These are phyloP conservation scores for Lentinula edodes DNA, from an alignment of 768 basidiomycete species.

Conservation along the genomic window DNA sequence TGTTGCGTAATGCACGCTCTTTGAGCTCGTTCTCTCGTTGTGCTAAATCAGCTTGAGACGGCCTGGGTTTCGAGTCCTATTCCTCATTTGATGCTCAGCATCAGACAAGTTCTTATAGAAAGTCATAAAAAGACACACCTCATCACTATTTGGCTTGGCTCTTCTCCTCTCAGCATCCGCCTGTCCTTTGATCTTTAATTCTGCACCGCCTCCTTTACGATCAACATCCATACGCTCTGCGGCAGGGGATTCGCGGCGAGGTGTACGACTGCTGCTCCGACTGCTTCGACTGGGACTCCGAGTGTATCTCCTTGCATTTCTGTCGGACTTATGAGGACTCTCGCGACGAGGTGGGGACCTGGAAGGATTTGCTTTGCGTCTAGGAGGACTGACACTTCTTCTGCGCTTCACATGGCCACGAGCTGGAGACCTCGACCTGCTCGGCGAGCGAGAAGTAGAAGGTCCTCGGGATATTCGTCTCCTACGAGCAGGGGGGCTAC, in stretches of 20 bases:
- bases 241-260: slow-evolving; percentile 17
- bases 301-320: slow-evolving; percentile 12
- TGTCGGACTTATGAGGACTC: slow-evolving; percentile 16
- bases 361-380: slow-evolving; percentile 28
- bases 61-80: slow-evolving; percentile 8
- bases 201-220: slow-evolving; percentile 25
- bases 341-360: slow-evolving; percentile 26
- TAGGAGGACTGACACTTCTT: slow-evolving; percentile 34
- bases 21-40: slow-evolving; percentile 75
- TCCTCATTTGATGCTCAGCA: not conserved
- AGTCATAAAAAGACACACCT: not conserved
- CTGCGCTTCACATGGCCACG: slow-evolving; percentile 36
- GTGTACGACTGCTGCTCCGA: slow-evolving; percentile 17
- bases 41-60: slow-evolving; percentile 44
- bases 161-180: slow-evolving; percentile 47
- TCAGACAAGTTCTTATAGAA: not conserved
- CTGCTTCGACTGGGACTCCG: slow-evolving; percentile 20
- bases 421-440: slow-evolving; percentile 34
- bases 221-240: slow-evolving; percentile 33
- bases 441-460: slow-evolving; percentile 26
- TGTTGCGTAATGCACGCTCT: slow-evolving; percentile 77
- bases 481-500: slow-evolving; percentile 50
- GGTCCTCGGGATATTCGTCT: slow-evolving; percentile 33
- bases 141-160: slow-evolving; percentile 49
- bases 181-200: slow-evolving; percentile 76